These are phyloP conservation scores for Tetrapyrgos nigripes DNA, from an alignment of 1,284 basidiomycete genomes.

Conservation along the genomic window DNA sequence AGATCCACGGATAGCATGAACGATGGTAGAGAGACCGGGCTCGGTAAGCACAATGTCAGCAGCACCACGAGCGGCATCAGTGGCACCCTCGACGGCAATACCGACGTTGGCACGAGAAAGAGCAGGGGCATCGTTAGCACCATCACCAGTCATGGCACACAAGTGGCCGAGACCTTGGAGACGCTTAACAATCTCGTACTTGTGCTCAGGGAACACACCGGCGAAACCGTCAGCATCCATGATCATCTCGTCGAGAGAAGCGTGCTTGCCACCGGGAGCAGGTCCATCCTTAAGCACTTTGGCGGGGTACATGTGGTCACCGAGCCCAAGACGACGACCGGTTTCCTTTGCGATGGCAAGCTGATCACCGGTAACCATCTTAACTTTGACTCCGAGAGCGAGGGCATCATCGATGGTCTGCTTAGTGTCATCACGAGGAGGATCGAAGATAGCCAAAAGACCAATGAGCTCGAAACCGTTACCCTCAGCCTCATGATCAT, in stretches of 20 bases:
- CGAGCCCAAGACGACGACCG: slow-evolving; percentile 92
- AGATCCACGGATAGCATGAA: slow-evolving; percentile 94
- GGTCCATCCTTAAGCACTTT: slow-evolving; percentile 95
- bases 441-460: slow-evolving; percentile 97
- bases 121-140: slow-evolving; percentile 96
- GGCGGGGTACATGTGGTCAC: slow-evolving; percentile 97
- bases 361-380: slow-evolving; percentile 99
- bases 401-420: slow-evolving; percentile 98
- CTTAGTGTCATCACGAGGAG: slow-evolving; percentile 97
- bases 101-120: slow-evolving; percentile 95
- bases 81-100: slow-evolving; percentile 97
- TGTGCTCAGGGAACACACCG: slow-evolving; percentile 97
- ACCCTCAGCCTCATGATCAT: slow-evolving; percentile 83
- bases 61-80: slow-evolving; percentile 94
- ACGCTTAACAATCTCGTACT: slow-evolving; percentile 88
- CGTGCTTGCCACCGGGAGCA: slow-evolving; percentile 79
- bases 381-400: slow-evolving; percentile 95
- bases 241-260: slow-evolving; percentile 91
- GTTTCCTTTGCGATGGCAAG: slow-evolving; percentile 99
- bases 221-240: slow-evolving; percentile 93
- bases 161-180: slow-evolving; percentile 91
- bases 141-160: slow-evolving; percentile 95
- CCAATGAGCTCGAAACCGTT: slow-evolving; percentile 98
- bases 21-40: slow-evolving; percentile 95
- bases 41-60: slow-evolving; percentile 96